Percentiles rank a stretch among this genome's conserved stretches.
These are phyloP conservation scores for Lentinus polychrous DNA, from an alignment of 1,284 basidiomycete genomes.

Conservation along the genomic window DNA sequence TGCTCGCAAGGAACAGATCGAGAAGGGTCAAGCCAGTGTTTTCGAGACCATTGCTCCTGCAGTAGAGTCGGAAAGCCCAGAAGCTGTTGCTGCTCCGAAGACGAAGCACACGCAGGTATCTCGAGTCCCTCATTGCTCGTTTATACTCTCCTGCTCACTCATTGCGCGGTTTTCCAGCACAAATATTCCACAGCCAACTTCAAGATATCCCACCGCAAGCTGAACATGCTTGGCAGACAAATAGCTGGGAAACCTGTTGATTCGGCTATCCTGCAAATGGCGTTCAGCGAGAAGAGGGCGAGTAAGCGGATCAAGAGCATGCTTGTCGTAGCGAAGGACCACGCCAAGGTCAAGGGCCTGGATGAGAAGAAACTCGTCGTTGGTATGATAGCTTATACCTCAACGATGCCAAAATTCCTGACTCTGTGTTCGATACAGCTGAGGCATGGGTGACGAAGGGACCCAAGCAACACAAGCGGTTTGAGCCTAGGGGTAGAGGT, in stretches of 20 bases:
- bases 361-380: slow-evolving; percentile 74
- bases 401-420: not conserved
- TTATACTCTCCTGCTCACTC: not conserved
- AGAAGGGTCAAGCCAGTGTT: slow-evolving; percentile 46
- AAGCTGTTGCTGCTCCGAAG: slow-evolving; percentile 16
- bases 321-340: slow-evolving; percentile 81
- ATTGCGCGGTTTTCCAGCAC: slow-evolving; percentile 44
- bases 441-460: slow-evolving; percentile 95
- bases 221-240: slow-evolving; percentile 84
- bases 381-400: slow-evolving; percentile 38
- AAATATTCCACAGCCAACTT: slow-evolving; percentile 88
- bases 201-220: slow-evolving; percentile 90
- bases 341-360: slow-evolving; percentile 81
- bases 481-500: slow-evolving; percentile 87
- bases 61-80: slow-evolving; percentile 21
- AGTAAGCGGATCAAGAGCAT: slow-evolving; percentile 84
- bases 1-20: slow-evolving; percentile 44
- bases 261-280: slow-evolving; percentile 94
- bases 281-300: slow-evolving; percentile 89
- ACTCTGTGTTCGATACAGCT: slow-evolving; percentile 36
- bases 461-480: slow-evolving; percentile 49
- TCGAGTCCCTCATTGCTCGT: slow-evolving; percentile 4
- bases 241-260: slow-evolving; percentile 88
- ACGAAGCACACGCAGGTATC: slow-evolving; percentile 26
- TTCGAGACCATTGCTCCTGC: slow-evolving; percentile 39